Evolutionary conservation across 108 stramenopile species (phyloP), one percentile per base, ranked within the genome.

Genomic region (Bacterosira constricta): DNA sequence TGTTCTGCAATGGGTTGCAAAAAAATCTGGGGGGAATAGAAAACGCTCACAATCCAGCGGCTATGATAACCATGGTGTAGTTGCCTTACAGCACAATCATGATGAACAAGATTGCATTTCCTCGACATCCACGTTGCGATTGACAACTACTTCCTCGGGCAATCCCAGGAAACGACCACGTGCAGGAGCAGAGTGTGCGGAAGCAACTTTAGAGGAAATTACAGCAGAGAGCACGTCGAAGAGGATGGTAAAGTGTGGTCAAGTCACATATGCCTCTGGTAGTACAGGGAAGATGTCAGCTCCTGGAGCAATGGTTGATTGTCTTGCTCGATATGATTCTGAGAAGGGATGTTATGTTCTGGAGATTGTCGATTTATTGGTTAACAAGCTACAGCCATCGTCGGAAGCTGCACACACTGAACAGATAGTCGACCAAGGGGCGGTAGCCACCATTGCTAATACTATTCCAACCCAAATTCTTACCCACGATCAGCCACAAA

Each of bases 301-400:
- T 20, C 15, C 38, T 12, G 58, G 53, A 15, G 54, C 61, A 25
- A 65, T 70, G 63, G 69, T 78, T 21, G 77, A 78, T 52, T 78
- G 77, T 27, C 36, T 78, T 30, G 77, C 69, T n/a, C 15, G 45
- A 45, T 78, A 78, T 49, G 69, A 78, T 49, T 30, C 30, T 5
- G 12, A 32, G 1, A 58, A 23, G 63, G 47, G 63, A 27, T 57
- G 63, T 27, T 66, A 78, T 37, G 57, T 71, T 32, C 63, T 78
- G 25, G 77, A 78, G 21, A 58, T 71, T 47, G 77, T 78, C 3
- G 69, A 66, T 20, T 50, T 58, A 29, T 27, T 32, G 9, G 55
- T 69, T 2, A 36, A 61, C 1, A 35, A 53, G 26, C 21, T 66
- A 23, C 27, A 29, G 10, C 0, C 46, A 42, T n/a, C 11, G 15